These are phyloP conservation scores for Phytopythium helicoides DNA, from an alignment of 352 stramenopile species.

Conservation along the genomic window DNA sequence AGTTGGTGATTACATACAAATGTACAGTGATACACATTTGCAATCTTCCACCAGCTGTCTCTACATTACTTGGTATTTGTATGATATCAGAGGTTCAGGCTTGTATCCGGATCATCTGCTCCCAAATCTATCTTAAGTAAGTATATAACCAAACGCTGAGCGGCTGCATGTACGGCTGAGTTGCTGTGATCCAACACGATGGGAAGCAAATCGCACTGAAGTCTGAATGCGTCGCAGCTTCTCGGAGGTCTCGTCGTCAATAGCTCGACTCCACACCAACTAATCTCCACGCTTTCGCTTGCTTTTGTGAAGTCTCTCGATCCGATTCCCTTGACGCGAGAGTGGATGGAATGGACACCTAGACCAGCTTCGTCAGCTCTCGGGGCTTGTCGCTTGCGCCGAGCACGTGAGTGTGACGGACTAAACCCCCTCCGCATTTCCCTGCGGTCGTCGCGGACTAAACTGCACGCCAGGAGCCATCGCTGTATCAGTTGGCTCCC, in stretches of 20 bases:
- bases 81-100: background rate
- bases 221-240: too few species aligned
- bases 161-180: too few species aligned
- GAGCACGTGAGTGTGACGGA: background rate
- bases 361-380: background rate
- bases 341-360: background rate
- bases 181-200: too few species aligned
- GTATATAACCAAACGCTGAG: too few species aligned
- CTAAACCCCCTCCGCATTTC: slow-evolving; percentile 3
- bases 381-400: background rate
- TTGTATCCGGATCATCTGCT: background rate
- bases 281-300: too few species aligned
- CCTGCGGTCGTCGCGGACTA: background rate
- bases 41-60: slow-evolving; percentile 18
- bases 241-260: too few species aligned
- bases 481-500: background rate
- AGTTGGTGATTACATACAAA: background rate
- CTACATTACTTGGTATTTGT: background rate
- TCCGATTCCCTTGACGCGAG: too few species aligned
- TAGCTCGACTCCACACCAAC: too few species aligned
- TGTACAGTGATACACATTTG: background rate
- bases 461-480: background rate
- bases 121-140: slow-evolving; percentile 1
- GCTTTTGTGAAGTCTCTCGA: too few species aligned
- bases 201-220: too few species aligned